Conservation (phyloP, 768 basidiomycete species). For the Podaxis sp. region DNA sequence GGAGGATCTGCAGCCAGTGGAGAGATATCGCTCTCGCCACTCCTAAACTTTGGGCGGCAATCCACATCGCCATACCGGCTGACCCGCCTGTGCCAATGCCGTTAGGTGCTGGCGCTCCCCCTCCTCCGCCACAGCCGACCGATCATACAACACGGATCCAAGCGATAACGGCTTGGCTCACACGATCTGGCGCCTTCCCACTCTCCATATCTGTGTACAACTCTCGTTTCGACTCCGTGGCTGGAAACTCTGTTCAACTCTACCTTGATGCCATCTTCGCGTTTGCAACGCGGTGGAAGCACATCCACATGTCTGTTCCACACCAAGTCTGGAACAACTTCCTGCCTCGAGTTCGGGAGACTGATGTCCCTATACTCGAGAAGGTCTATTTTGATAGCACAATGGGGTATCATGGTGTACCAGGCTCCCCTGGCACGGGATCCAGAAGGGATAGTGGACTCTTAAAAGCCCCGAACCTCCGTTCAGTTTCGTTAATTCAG, state of each 20-base stretch:
- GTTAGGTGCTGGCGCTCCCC: neutral
- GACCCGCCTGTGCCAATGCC: conserved; percentile 11
- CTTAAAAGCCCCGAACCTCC: conserved; percentile 9
- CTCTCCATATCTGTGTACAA: conserved; percentile 15
- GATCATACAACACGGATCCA: neutral
- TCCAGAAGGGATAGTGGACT: conserved; percentile 13
- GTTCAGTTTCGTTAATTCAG: conserved; percentile 10
- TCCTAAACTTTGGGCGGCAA: conserved; percentile 21
- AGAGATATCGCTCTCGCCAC: conserved; percentile 17
- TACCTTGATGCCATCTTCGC: conserved; percentile 13
- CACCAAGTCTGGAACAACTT: conserved; percentile 14
- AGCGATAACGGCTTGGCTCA: conserved; percentile 16
- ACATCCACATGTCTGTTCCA: conserved; percentile 15
- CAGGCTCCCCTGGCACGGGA: conserved; percentile 6
- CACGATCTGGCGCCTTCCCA: conserved; percentile 15
- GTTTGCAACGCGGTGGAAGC: conserved; percentile 13
- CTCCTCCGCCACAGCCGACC: neutral
- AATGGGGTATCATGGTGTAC: conserved; percentile 11
- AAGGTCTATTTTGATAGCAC: conserved; percentile 15
- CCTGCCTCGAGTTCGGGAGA: conserved; percentile 6
- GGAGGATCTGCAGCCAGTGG: conserved; percentile 22
- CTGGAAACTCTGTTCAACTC: conserved; percentile 10
- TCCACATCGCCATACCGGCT: conserved; percentile 22
- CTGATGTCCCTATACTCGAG: conserved; percentile 12
- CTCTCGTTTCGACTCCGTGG: conserved; percentile 12